Percentiles rank a stretch among this genome's conserved stretches.
phyloP scores from a whole-genome alignment of 2,329 filamentous ascomycete species.

The Arthrobotrys sinensis region DNA sequence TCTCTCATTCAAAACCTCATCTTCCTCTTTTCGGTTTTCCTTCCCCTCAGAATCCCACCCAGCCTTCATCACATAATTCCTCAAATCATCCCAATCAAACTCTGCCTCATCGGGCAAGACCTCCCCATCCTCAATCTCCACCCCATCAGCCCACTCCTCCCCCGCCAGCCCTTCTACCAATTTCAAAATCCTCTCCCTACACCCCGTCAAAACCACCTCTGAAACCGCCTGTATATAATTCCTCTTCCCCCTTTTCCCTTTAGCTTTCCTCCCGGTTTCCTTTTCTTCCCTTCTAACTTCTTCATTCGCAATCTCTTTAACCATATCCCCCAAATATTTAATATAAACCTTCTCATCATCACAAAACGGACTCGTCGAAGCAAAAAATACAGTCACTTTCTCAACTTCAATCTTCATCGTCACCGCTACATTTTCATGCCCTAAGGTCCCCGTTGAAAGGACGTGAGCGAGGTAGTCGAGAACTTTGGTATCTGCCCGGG shows the following conservation, averaged over 20 bases:
- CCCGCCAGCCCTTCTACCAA: neutral
- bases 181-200: neutral
- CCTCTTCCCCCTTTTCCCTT: too few relatives aligned
- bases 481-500: too few relatives aligned
- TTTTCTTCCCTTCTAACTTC: neutral
- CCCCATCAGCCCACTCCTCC: neutral
- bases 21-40: neutral
- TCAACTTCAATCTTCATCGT: too few relatives aligned
- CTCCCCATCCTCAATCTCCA: neutral
- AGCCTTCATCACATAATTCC: neutral
- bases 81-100: constrained; percentile 1
- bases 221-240: neutral
- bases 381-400: too few relatives aligned
- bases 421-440: too few relatives aligned
- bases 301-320: too few relatives aligned
- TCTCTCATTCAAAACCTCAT: constrained; percentile 1
- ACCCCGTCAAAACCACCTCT: neutral
- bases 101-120: neutral
- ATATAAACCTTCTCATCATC: too few relatives aligned
- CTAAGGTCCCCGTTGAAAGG: too few relatives aligned
- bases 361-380: too few relatives aligned
- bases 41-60: neutral
- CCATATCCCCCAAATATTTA: too few relatives aligned
- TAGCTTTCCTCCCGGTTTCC: neutral
- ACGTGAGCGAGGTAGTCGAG: too few relatives aligned